A percentile compares a stretch with the other conserved stretches of the same genome.
Conservation (phyloP, 129 eudicot species). For the Flaveria sonorensis region DNA sequence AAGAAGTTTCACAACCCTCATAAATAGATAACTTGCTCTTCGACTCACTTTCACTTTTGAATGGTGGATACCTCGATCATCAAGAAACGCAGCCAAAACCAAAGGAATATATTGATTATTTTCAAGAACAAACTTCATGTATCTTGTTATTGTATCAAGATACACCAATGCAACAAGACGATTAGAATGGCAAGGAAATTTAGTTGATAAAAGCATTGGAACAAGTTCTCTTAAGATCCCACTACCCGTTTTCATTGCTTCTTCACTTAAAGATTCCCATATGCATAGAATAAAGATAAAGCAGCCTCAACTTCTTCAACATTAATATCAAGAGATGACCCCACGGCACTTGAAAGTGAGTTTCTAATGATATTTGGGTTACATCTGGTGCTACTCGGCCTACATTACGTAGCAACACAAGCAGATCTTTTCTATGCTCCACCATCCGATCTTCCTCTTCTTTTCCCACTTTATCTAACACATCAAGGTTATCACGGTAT, state of each 20-base stretch:
- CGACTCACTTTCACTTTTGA: slow-evolving; percentile 73
- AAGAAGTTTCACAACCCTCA: slow-evolving; percentile 88
- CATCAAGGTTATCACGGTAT: slow-evolving; percentile 75
- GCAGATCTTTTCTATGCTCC: slow-evolving; percentile 80
- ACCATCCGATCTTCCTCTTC: slow-evolving; percentile 93
- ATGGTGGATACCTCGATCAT: slow-evolving; percentile 94
- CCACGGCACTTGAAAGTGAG: slow-evolving; percentile 65
- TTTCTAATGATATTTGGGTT: slow-evolving; percentile 70
- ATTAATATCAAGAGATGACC: slow-evolving; percentile 66
- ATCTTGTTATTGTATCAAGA: slow-evolving; percentile 84
- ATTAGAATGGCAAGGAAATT: slow-evolving; percentile 84
- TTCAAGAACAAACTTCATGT: slow-evolving; percentile 82
- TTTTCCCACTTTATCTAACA: slow-evolving; percentile 74
- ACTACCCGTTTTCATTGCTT: slow-evolving; percentile 71
- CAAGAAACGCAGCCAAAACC: slow-evolving; percentile 82
- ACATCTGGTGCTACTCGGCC: slow-evolving; percentile 95
- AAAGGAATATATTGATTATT: slow-evolving; percentile 74
- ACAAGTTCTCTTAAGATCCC: slow-evolving; percentile 80
- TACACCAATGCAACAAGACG: slow-evolving; percentile 89
- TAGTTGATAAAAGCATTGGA: slow-evolving; percentile 80
- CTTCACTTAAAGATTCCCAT: slow-evolving; percentile 90
- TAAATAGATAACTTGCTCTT: slow-evolving; percentile 93
- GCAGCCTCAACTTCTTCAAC: slow-evolving; percentile 98
- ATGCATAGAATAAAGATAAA: slow-evolving; percentile 77
- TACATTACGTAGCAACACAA: slow-evolving; percentile 80